phyloP scores from a whole-genome alignment of 441 rosid genomes.

The Corymbia citriodora region DNA sequence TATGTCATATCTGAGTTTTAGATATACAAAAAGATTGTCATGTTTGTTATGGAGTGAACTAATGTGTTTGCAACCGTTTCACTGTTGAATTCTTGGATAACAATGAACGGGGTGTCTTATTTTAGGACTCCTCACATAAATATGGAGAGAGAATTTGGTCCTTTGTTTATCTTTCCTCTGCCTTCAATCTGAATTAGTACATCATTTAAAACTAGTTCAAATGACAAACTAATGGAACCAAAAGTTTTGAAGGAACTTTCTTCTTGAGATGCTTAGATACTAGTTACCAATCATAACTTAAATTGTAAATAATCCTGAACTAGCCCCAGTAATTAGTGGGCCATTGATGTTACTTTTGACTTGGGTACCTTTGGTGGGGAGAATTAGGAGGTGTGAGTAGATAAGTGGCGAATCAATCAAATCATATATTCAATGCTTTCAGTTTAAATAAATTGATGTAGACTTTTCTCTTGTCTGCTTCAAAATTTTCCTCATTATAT shows the following conservation, averaged over 20 bases:
- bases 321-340: background rate
- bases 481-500: background rate
- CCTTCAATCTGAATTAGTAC: background rate
- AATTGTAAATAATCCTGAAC: background rate
- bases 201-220: background rate
- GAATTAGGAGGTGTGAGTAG: background rate
- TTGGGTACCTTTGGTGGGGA: background rate
- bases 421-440: background rate
- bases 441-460: background rate
- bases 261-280: background rate
- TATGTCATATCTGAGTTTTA: background rate
- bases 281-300: background rate
- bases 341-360: background rate
- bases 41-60: background rate
- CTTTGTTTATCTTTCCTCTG: background rate
- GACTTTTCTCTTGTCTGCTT: background rate
- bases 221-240: background rate
- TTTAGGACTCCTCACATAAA: background rate
- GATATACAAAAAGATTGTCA: background rate
- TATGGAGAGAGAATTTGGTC: background rate
- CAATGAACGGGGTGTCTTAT: background rate
- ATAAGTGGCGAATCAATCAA: background rate
- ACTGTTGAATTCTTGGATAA: background rate
- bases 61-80: background rate
- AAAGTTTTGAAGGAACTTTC: background rate